Base-by-base conservation (phyloP, 2,329 filamentous ascomycete species). In the Cordyceps fumosorosea region DNA sequence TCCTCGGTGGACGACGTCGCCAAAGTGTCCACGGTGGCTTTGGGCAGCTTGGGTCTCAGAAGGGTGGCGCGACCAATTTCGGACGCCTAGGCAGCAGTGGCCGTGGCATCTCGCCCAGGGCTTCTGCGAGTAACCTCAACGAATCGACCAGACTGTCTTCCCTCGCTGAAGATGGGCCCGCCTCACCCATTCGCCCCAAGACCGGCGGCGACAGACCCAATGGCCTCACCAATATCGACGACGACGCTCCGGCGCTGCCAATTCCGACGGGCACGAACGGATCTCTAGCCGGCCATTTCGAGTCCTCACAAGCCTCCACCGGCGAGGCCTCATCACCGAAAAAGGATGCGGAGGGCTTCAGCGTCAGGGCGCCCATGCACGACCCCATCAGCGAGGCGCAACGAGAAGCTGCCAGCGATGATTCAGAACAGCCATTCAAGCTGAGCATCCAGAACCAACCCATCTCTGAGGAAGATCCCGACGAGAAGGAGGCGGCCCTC, bases 361-460 rank as follows among this genome's bases (percentile, higher is more conserved):
- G 83, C 4, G 83, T 93, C n/a, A 89, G 88, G 0, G 80, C 85
- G 0, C 78, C 84, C 1, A 79, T 80, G 67, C 80, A 86, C 67
- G 79, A 88, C 71, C 80, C 86, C 3, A 89, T 93, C 63, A 88
- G 89, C 0, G 85, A 88, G 70, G 90, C 89, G 8, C 83, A 92
- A 72, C 81, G 81, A 50, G 89, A 92, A 70, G 81, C 75, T 10
- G 74, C 74, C 56, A 78, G 76, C 14, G 85, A 87, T 56, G 84
- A 87, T 50, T 76, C 75, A 5, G 85, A 88, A n/a, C 83, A 86
- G 53, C 78, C 86, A 10, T 92, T 92, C 77, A 93, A 90, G 73
- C 81, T 96, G 58, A 91, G 86, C 70, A 96, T 96, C 57, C 83
- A 88, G 65, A 89, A 89, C 66, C 86, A 89, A 45, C 90, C 91